These are phyloP conservation scores for Sarcomyxa edulis DNA, from an alignment of 768 basidiomycete species.

Conservation along the genomic window DNA sequence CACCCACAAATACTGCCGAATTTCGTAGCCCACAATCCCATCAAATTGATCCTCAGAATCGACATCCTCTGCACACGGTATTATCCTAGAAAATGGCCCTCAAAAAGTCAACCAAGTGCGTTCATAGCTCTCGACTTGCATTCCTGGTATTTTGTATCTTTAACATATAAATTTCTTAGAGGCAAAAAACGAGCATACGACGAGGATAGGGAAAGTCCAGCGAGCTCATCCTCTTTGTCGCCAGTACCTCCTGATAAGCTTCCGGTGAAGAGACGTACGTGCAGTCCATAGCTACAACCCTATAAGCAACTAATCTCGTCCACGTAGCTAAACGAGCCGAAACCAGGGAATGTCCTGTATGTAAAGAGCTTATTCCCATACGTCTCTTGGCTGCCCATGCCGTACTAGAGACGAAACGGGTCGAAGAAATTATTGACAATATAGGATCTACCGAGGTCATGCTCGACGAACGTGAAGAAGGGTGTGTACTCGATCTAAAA, in stretches of 20 bases:
- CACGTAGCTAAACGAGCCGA: slow-evolving; percentile 63
- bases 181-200: slow-evolving; percentile 47
- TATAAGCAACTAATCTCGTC: slow-evolving; percentile 6
- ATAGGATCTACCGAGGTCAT: slow-evolving; percentile 58
- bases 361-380: slow-evolving; percentile 65
- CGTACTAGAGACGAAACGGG: slow-evolving; percentile 60
- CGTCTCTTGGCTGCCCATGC: slow-evolving; percentile 65
- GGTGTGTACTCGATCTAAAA: slow-evolving; percentile 33
- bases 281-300: slow-evolving; percentile 1
- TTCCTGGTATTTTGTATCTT: not conserved
- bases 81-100: too few relatives aligned
- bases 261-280: slow-evolving; percentile 47
- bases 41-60: too few relatives aligned
- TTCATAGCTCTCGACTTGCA: too few relatives aligned
- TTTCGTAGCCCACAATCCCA: too few relatives aligned
- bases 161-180: slow-evolving; percentile 16
- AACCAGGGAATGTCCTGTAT: slow-evolving; percentile 71
- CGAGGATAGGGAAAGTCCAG: slow-evolving; percentile 17
- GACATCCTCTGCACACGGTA: too few relatives aligned
- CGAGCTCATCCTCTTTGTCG: slow-evolving; percentile 28
- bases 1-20: too few relatives aligned
- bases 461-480: slow-evolving; percentile 48
- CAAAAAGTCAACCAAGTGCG: too few relatives aligned
- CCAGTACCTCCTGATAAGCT: slow-evolving; percentile 25
- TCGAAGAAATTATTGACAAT: slow-evolving; percentile 59